Evolutionary conservation across 2,329 filamentous ascomycete genomes (phyloP), one percentile per base, ranked within the genome.

Genomic region (Kalaharituber pfeilii): DNA sequence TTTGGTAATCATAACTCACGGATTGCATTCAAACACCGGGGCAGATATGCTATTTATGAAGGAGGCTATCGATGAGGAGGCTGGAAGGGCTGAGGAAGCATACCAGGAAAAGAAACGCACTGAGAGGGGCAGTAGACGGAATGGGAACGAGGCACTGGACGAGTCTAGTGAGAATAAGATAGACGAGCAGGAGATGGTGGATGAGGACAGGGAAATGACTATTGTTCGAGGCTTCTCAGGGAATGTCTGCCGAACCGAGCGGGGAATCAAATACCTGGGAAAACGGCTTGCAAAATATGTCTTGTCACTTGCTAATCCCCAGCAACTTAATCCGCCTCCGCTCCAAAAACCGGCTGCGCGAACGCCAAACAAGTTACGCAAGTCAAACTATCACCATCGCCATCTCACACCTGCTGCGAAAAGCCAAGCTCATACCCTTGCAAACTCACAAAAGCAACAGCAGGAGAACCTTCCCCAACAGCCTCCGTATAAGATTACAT

Each of bases 11-110:
- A 70, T 98, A 50, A 96, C 91, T 0, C 91, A 98, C 70, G 91
- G 91, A 0, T 69, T 98, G 59, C 91, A 98, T 68, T 94, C 89
- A 69, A 98, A 98, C 67, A 74, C 95, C 11, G 86, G 91, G 4
- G 84, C 87, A 22, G 91, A 98, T 67, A 94, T 98, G 91, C 73
- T 98, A 20, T 98, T 85, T 66, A 71, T 98, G 67, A 98, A 98
- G 66, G 91, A 98, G 69, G 94, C 86, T 68, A 96, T 98, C 58
- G 91, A 98, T 69, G 79, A 80, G 26, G 55, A 61, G 66, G 74
- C 71, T 50, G 74, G 83, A 55, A 77, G 74, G 62, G 73, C 71
- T 49, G 54, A 54, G 72, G 69, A 62, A 71, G 76, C 64, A 68
- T 71, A 65, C 65, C 66, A 69, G 54, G 60, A 66, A 53, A 57